phyloP scores from a whole-genome alignment of 225 moss, liverwort and hornwort species.

The Pleurozium schreberi region DNA sequence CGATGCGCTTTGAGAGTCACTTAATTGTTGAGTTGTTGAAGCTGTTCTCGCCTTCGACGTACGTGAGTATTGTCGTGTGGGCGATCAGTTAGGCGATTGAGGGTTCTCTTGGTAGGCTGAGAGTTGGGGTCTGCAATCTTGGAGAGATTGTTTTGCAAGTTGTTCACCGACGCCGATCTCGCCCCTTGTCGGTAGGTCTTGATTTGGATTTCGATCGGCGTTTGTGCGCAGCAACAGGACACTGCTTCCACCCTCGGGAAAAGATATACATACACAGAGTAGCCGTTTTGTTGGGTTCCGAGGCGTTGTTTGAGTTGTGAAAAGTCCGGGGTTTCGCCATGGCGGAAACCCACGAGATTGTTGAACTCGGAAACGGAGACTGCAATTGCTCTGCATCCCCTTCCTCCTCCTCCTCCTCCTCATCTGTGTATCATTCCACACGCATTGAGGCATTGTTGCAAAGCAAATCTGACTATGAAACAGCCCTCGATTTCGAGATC shows the following conservation, averaged over 20 bases:
- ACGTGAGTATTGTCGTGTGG: neutral
- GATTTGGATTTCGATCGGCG: neutral
- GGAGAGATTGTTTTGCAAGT: neutral
- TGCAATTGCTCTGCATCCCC: neutral
- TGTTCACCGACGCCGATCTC: neutral
- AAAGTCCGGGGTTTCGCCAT: neutral
- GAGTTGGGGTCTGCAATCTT: too few relatives aligned
- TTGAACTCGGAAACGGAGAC: neutral
- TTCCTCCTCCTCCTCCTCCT: neutral
- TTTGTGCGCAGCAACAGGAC: neutral
- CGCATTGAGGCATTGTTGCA: neutral
- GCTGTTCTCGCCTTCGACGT: neutral
- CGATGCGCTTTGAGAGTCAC: neutral
- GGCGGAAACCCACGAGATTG: neutral
- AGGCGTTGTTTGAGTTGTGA: neutral
- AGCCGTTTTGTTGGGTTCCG: neutral
- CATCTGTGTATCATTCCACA: neutral
- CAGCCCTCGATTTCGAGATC: neutral
- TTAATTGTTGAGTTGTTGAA: neutral
- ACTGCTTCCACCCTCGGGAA: neutral
- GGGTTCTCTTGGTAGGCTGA: neutral
- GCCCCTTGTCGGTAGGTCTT: neutral
- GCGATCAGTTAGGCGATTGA: too few relatives aligned
- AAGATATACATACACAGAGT: too few relatives aligned
- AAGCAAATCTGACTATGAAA: neutral